Conservation (phyloP, 73 alveolate genomes). For the Stentor roeselii region DNA sequence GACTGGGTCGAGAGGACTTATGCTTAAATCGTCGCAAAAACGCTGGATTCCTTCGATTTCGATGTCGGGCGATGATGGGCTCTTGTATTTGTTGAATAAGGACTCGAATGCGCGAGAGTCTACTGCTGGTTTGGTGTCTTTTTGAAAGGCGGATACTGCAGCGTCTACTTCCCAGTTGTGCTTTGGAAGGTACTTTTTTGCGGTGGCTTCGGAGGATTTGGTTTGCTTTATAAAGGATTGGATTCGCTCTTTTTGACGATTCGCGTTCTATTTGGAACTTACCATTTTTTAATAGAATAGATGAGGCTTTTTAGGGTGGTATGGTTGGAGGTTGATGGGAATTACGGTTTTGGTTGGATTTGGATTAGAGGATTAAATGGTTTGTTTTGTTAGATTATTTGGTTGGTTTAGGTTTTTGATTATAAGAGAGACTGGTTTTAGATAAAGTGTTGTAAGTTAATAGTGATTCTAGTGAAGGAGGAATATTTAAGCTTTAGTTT, state of each 20-base stretch:
- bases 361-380: too few species aligned
- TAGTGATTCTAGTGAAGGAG: too few species aligned
- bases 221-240: neutral
- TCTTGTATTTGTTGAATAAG: conserved; percentile 37
- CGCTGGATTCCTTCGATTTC: conserved; percentile 49
- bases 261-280: neutral
- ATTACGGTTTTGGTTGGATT: too few species aligned
- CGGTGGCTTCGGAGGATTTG: conserved; percentile 29
- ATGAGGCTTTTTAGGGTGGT: too few species aligned
- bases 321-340: too few species aligned
- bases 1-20: conserved; percentile 58
- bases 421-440: too few species aligned
- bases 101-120: conserved; percentile 29
- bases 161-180: conserved; percentile 33
- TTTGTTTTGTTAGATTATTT: too few species aligned
- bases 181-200: conserved; percentile 34
- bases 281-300: too few species aligned
- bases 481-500: too few species aligned
- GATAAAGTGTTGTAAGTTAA: too few species aligned
- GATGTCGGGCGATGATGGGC: conserved; percentile 28
- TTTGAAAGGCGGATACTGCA: neutral
- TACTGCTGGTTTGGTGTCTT: neutral
- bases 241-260: neutral
- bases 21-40: conserved; percentile 50
- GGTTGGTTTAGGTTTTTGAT: too few species aligned